Evolutionary conservation across 192 early-diverging fungal species (phyloP), one percentile per base, ranked within the genome.

Genomic region (Coemansia sp.): DNA sequence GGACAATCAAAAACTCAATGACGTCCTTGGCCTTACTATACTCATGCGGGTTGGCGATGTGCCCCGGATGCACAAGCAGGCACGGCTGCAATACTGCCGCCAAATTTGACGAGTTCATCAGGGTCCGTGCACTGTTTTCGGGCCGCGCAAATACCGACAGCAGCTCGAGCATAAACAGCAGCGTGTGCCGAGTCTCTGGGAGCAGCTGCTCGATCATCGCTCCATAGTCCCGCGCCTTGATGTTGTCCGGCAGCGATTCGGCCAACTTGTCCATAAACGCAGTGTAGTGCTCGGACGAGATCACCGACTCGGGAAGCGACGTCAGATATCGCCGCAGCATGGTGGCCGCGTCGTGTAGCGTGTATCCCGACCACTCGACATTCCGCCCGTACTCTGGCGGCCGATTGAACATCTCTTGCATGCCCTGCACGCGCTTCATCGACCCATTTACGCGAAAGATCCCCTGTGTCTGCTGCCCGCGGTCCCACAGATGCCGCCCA

Each of bases 291-390:
- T 80, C 72, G 37, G 75, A 60, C 12, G 85, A 70, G 29, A 89
- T 87, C 28, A 89, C 84, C 10, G 84, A 82, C 33, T 83, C 82
- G 5, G 87, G 87, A 10, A 89, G 63, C 48, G 78, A 66, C 32
- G 79, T 84, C 43, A 89, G 56, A 55, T 83, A 89, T 28, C 85
- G 69, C 4, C 85, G 79, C 42, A 87, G 64, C 27, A 90, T 64
- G 29, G 82, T 87, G 11, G 84, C 85, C n/a, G 81, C 81, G 56
- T 89, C 87, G 60, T 89, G 87, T 12, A 87, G 76, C 2, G 84
- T 84, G 60, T 81, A 89, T 17, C 76, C 77, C 29, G 65, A 39
- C 84, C 84, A 87, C 30, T 78, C 73, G 12, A 79, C 43, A 38
- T 74, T 58, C 10, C 80, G 74, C 2, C 87, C 87, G 45, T 86